Evolutionary conservation across 1,284 basidiomycete genomes (phyloP), one percentile per base, ranked within the genome.

Genomic region (Hemileia vastatrix): DNA sequence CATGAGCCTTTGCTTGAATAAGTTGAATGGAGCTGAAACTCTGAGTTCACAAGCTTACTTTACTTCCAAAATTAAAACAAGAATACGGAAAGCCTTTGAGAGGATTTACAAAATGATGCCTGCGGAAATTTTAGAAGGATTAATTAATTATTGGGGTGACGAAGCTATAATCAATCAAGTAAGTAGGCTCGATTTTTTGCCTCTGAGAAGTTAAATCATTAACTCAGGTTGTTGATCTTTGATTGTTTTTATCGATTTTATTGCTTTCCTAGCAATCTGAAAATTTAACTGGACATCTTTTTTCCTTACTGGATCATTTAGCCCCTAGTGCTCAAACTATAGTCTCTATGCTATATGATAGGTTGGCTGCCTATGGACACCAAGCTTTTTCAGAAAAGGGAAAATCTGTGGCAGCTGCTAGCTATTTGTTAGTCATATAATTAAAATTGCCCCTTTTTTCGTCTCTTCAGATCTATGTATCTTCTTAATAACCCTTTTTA

Each of bases 311-410:
- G 8, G 89, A 93, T 71, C 78, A 85, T 11, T 81, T 97, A 18
- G 84, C 91, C 1, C 82, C 89, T 0, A 94, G 84, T 71, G 87
- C 90, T 1, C 90, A 93, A 71, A 88, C 83, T 66, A 85, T 89
- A 1, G 90, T 96, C 0, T 86, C 91, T 65, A 88, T 93, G 81
- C 78, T 93, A 18, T 93, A 88, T 73, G 92, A 96, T 73, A 85
- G 86, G 68, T 86, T 90, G 55, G 79, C 80, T 31, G 51, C 67
- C 70, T 11, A 70, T 76, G 49, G 64, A 58, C 6, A 64, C 67
- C 4, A 65, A 33, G 57, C 57, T 19, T 18, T 48, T 11, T 9
- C 68, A 52, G 31, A 67, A 57, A 64, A 60, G 60, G 57, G 50
- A 21, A 58, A 66, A 47, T 43, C 65, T 54, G 2, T 48, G 43